These are phyloP conservation scores for Aquilaria agallochum DNA, from an alignment of 441 rosid genomes.

Conservation along the genomic window DNA sequence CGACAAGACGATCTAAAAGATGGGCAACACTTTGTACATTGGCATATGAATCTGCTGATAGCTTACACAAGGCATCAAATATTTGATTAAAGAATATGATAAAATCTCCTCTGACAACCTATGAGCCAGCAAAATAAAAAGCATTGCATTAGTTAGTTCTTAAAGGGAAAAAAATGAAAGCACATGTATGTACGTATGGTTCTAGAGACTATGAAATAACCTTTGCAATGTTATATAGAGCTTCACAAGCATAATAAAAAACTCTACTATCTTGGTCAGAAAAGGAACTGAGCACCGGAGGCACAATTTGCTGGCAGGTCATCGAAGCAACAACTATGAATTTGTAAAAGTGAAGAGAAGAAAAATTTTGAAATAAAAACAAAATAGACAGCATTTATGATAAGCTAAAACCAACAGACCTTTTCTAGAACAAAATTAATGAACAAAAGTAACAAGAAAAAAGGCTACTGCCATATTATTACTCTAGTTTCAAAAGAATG, in stretches of 20 bases:
- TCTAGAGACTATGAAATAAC: conserved; percentile 26
- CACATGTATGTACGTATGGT: background rate
- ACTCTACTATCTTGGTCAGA: conserved; percentile 99
- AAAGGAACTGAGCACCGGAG: conserved; percentile 94
- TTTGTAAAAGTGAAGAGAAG: conserved; percentile 3
- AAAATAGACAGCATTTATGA: background rate
- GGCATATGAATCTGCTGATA: conserved; percentile 95
- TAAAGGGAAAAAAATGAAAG: conserved; percentile 3
- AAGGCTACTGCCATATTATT: too few relatives aligned
- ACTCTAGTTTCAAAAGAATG: too few relatives aligned
- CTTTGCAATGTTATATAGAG: conserved; percentile 98
- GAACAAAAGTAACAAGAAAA: too few relatives aligned
- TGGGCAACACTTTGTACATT: conserved; percentile 13
- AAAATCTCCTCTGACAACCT: conserved; percentile 98
- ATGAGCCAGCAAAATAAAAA: conserved; percentile 18
- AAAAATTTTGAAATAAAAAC: background rate
- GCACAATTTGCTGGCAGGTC: conserved; percentile 86
- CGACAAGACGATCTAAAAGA: too few relatives aligned
- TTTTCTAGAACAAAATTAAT: background rate
- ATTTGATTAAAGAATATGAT: conserved; percentile 94
- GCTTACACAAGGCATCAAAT: conserved; percentile 97
- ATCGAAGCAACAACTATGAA: conserved; percentile 18
- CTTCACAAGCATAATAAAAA: conserved; percentile 99
- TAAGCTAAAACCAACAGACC: background rate
- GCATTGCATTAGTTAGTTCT: background rate